phyloP scores from a whole-genome alignment of 2,329 filamentous ascomycete genomes.

The Arthrobotrys iridis region DNA sequence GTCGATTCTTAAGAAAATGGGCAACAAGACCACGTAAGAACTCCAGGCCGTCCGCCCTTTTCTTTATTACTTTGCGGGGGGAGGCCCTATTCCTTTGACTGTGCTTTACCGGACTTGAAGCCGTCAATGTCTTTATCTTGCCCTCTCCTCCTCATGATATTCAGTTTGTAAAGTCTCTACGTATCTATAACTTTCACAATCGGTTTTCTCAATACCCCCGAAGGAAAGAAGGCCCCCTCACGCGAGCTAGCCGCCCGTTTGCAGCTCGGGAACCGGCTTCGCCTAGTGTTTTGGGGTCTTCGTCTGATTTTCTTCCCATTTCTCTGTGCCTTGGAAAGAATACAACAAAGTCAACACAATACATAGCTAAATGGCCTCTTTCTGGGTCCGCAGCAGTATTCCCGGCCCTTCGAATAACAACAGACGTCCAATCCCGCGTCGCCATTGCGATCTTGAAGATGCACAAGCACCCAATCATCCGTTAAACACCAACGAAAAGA shows the following conservation, averaged over 20 bases:
- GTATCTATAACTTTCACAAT: neutral
- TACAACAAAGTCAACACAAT: slow-evolving; percentile 50
- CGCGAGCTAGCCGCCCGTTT: neutral
- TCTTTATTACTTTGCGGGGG: neutral
- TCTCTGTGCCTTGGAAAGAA: neutral
- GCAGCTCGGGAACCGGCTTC: slow-evolving; percentile 9
- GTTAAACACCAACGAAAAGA: slow-evolving; percentile 24
- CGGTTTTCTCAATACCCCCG: neutral
- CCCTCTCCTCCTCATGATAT: neutral
- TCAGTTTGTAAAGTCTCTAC: neutral
- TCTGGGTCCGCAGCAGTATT: slow-evolving; percentile 31
- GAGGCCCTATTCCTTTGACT: neutral
- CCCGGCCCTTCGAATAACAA: neutral
- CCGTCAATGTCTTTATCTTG: neutral
- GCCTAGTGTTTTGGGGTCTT: too few species aligned
- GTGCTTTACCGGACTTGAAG: too few species aligned
- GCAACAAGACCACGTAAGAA: slow-evolving; percentile 5
- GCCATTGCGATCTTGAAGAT: slow-evolving; percentile 9
- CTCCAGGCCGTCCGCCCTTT: neutral
- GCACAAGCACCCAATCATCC: neutral
- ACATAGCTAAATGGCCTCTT: slow-evolving; percentile 43
- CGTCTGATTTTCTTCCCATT: neutral
- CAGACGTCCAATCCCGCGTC: neutral
- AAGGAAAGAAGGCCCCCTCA: neutral
- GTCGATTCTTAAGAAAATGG: neutral